A percentile compares a stretch with the other conserved stretches of the same genome.
These are phyloP conservation scores for Penicillium manginii DNA, from an alignment of 495 filamentous ascomycete genomes.

Conservation along the genomic window DNA sequence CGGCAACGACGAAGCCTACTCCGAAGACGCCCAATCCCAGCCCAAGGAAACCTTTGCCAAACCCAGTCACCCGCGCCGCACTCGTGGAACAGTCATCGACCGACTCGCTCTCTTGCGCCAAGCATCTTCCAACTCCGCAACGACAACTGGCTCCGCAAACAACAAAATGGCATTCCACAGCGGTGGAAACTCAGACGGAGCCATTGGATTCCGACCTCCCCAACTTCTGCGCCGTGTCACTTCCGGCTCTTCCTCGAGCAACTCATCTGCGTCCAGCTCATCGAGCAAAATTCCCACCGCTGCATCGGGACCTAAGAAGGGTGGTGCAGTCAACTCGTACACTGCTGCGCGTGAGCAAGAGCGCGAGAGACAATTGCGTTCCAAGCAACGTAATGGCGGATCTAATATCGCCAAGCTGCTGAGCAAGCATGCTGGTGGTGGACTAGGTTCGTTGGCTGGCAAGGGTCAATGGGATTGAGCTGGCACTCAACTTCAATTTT, in stretches of 20 bases:
- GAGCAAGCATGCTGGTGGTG: slow-evolving; percentile 39
- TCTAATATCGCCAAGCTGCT: slow-evolving; percentile 42
- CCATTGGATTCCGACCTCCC: slow-evolving; percentile 70
- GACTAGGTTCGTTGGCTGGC: slow-evolving; percentile 37
- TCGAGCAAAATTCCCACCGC: slow-evolving; percentile 43
- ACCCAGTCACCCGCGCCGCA: slow-evolving; percentile 53
- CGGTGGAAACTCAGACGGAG: slow-evolving; percentile 38
- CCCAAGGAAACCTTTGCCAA: slow-evolving; percentile 39
- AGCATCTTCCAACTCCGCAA: slow-evolving; percentile 57
- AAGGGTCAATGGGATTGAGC: slow-evolving; percentile 46
- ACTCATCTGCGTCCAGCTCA: slow-evolving; percentile 31
- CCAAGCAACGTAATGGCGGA: slow-evolving; percentile 45
- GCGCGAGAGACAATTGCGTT: slow-evolving; percentile 61
- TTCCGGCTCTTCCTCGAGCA: slow-evolving; percentile 56
- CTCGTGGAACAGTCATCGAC: slow-evolving; percentile 67
- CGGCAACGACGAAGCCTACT: slow-evolving; percentile 31
- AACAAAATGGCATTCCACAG: slow-evolving; percentile 65
- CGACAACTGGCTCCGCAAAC: slow-evolving; percentile 41
- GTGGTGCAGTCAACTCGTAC: slow-evolving; percentile 76
- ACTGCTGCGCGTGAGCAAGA: slow-evolving; percentile 74
- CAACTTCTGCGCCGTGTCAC: slow-evolving; percentile 79
- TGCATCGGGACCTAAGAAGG: slow-evolving; percentile 67
- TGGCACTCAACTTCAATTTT: neutral
- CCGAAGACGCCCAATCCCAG: slow-evolving; percentile 35
- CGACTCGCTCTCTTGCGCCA: slow-evolving; percentile 77